Conservation (phyloP, 2,329 filamentous ascomycete species). For the Colletotrichum sp. region DNA sequence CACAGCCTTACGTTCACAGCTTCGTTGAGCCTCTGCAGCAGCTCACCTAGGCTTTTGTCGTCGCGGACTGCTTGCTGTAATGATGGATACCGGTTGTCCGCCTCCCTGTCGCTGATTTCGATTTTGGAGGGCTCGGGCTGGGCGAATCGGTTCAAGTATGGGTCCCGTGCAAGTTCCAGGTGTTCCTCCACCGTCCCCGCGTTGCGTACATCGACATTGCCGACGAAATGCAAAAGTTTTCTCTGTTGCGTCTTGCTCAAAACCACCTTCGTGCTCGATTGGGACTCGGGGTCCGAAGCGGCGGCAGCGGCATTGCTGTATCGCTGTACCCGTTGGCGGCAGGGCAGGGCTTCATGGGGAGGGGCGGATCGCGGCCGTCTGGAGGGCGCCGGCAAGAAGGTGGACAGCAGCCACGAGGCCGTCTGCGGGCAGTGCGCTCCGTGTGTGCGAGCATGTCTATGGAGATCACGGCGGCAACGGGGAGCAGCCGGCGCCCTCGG, state of each 20-base stretch:
- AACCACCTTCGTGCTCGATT: not conserved
- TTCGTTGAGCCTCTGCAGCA: conserved; percentile 43
- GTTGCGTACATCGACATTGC: conserved; percentile 34
- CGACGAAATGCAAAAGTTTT: conserved; percentile 59
- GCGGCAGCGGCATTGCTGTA: conserved; percentile 21
- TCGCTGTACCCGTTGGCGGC: not conserved
- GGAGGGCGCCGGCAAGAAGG: conserved; percentile 36
- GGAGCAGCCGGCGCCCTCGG: conserved; percentile 6
- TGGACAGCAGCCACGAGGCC: conserved; percentile 45
- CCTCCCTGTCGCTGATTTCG: conserved; percentile 53
- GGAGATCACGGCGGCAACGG: not conserved
- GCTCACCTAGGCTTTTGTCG: conserved; percentile 37
- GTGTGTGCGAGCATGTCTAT: not conserved
- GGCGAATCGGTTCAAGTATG: conserved; percentile 60
- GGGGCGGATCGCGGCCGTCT: conserved; percentile 22
- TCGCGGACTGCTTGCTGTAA: conserved; percentile 41
- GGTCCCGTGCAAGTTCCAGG: conserved; percentile 56
- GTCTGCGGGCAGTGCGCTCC: conserved; percentile 33
- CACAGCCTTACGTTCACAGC: conserved; percentile 46
- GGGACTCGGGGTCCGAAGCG: conserved; percentile 21
- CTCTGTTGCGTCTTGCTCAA: conserved; percentile 23
- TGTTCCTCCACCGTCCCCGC: conserved; percentile 57
- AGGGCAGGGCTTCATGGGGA: not conserved
- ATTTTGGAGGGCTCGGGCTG: conserved; percentile 53
- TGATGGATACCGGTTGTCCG: conserved; percentile 53